These are phyloP conservation scores for Galerina marginata DNA, from an alignment of 768 basidiomycete genomes.

Conservation along the genomic window DNA sequence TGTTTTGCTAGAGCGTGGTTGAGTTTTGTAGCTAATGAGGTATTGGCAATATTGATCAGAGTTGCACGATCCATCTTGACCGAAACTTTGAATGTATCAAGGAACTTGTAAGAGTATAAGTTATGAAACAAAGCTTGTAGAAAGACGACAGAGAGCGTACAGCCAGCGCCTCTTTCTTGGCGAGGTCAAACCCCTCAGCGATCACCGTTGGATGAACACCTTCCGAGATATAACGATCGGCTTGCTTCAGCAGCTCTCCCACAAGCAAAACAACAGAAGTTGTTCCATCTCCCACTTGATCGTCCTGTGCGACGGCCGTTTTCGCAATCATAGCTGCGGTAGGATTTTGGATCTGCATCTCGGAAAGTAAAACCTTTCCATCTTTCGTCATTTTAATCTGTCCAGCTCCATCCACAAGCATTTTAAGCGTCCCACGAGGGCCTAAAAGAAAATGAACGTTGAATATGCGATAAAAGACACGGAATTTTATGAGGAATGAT, in stretches of 20 bases:
- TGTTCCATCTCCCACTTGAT: conserved; percentile 98
- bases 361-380: conserved; percentile 95
- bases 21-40: conserved; percentile 95
- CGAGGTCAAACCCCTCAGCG: conserved; percentile 94
- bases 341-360: conserved; percentile 99
- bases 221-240: conserved; percentile 96
- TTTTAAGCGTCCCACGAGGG: conserved; percentile 96
- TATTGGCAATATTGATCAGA: conserved; percentile 91
- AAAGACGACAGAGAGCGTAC: conserved; percentile 42
- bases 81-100: conserved; percentile 86
- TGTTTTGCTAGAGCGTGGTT: conserved; percentile 81
- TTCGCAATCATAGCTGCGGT: conserved; percentile 99
- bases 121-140: background rate
- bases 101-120: conserved; percentile 61
- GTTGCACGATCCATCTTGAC: conserved; percentile 86
- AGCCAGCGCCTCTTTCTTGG: conserved; percentile 91
- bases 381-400: conserved; percentile 99
- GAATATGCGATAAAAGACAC: background rate
- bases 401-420: conserved; percentile 98
- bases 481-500: conserved; percentile 27
- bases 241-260: conserved; percentile 95
- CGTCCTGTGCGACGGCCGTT: conserved; percentile 98
- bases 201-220: conserved; percentile 98
- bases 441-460: conserved; percentile 48
- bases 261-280: conserved; percentile 96